A percentile compares a stretch with the other conserved stretches of the same genome.
These are phyloP conservation scores for Diplodia mutila DNA, from an alignment of 2,329 filamentous ascomycete species.

Conservation along the genomic window DNA sequence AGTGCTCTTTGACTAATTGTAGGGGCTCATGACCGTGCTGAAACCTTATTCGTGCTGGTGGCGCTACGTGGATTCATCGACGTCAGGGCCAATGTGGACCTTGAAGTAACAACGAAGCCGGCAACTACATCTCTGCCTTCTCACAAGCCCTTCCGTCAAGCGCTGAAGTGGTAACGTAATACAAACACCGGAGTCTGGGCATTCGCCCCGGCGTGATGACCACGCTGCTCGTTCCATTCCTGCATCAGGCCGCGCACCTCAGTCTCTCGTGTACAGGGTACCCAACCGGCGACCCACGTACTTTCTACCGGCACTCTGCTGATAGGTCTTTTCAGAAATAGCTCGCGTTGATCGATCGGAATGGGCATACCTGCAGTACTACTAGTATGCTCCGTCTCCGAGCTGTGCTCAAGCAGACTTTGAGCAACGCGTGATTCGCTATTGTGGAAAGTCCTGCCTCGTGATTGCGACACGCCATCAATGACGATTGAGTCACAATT, in stretches of 20 bases:
- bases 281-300: background rate
- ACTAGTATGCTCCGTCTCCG: background rate
- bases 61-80: conserved; percentile 1
- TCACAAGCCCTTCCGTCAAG: background rate
- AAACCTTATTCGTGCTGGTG: background rate
- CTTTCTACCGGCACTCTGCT: background rate
- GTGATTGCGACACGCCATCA: background rate
- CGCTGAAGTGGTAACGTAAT: background rate
- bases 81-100: background rate
- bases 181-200: background rate
- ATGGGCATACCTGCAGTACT: background rate
- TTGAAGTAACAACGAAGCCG: background rate
- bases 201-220: background rate
- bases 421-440: background rate
- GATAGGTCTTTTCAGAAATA: background rate
- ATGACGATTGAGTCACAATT: background rate
- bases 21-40: background rate
- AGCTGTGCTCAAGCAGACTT: background rate
- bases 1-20: background rate
- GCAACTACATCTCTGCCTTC: conserved; percentile 5
- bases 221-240: background rate
- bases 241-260: background rate
- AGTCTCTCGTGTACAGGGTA: background rate
- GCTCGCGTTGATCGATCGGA: background rate
- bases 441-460: background rate